These are phyloP conservation scores for Acmispon strigosus DNA, from an alignment of 306 rosid genomes.

Conservation along the genomic window DNA sequence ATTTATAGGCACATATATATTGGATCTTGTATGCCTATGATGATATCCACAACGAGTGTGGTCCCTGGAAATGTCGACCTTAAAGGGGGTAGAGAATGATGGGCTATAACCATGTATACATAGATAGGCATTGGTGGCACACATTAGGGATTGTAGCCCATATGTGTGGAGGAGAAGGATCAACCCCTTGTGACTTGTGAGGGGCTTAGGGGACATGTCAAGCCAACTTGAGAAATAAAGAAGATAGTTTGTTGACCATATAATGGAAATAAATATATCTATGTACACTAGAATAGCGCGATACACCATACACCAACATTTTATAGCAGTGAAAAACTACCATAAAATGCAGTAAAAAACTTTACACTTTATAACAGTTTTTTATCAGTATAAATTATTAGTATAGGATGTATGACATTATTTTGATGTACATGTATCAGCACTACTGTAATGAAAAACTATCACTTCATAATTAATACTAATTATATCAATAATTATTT, in stretches of 20 bases:
- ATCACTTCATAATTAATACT: neutral
- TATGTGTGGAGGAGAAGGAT: constrained; percentile 26
- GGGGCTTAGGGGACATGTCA: constrained; percentile 42
- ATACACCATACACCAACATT: too few relatives aligned
- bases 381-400: too few relatives aligned
- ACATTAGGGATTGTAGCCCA: constrained; percentile 10
- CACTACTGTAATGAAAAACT: too few relatives aligned
- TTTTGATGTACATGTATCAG: too few relatives aligned
- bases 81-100: constrained; percentile 38
- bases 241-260: constrained; percentile 12
- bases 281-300: too few relatives aligned
- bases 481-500: too few relatives aligned
- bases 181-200: constrained; percentile 27
- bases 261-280: too few relatives aligned
- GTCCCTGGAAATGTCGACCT: constrained; percentile 37
- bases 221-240: constrained; percentile 23
- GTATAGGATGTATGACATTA: too few relatives aligned
- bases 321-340: too few relatives aligned
- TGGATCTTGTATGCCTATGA: neutral
- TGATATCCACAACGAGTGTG: constrained; percentile 4
- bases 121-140: constrained; percentile 18
- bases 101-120: constrained; percentile 26
- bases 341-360: too few relatives aligned
- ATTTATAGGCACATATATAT: neutral
- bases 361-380: too few relatives aligned